phyloP scores from a whole-genome alignment of 495 filamentous ascomycete genomes.

The Articulospora tetracladia region DNA sequence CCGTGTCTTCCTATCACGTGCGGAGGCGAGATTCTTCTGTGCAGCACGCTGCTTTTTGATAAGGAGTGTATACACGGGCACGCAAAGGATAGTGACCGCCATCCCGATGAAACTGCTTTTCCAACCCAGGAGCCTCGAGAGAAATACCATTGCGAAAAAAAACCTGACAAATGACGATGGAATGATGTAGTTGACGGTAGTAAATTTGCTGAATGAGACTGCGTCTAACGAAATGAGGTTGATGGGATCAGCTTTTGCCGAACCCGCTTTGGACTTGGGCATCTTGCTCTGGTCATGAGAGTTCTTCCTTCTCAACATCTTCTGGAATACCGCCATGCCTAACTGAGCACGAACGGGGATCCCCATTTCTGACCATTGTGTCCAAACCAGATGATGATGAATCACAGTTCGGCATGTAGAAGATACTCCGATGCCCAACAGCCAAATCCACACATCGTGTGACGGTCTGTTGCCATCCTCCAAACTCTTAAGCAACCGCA shows the following conservation, averaged over 20 bases:
- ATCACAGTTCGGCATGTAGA: background rate
- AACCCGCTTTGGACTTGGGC: conserved; percentile 51
- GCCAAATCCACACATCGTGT: conserved; percentile 2
- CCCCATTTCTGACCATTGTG: conserved; percentile 53
- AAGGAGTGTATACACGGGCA: conserved; percentile 4
- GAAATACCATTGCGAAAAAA: conserved; percentile 1
- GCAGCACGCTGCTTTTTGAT: conserved; percentile 4
- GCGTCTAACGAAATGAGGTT: conserved; percentile 4
- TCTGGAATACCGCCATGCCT: conserved; percentile 66
- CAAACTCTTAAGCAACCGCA: conserved; percentile 5
- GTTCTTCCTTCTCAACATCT: conserved; percentile 68
- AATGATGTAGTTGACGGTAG: conserved; percentile 61
- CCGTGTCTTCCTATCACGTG: conserved; percentile 17
- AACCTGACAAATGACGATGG: conserved; percentile 43
- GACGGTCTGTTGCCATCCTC: background rate
- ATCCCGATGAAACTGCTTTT: background rate
- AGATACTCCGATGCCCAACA: background rate
- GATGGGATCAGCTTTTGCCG: conserved; percentile 18
- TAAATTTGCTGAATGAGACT: conserved; percentile 1
- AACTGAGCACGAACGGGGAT: conserved; percentile 66
- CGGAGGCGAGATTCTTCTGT: conserved; percentile 20
- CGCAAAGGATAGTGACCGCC: background rate
- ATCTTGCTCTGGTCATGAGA: background rate
- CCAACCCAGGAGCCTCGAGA: conserved; percentile 12
- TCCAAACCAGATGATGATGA: conserved; percentile 36